Percentiles rank a stretch among this genome's conserved stretches.
Evolutionary conservation across 2,329 filamentous ascomycete species (phyloP).

Genomic region (Colletotrichum tamarilloi): DNA sequence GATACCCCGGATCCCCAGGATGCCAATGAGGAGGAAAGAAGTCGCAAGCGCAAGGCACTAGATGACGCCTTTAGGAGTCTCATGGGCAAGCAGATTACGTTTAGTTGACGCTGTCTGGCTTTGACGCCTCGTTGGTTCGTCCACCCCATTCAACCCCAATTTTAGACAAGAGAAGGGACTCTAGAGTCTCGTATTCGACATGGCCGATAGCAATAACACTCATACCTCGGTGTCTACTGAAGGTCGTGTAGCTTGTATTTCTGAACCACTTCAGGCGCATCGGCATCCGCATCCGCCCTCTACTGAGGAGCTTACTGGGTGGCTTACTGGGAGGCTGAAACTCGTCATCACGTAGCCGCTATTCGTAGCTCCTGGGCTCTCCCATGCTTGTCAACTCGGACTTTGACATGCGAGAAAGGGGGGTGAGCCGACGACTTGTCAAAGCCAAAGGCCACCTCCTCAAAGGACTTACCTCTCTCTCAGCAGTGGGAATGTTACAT

Average conservation of each 20-base stretch:
- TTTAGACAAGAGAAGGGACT: background rate
- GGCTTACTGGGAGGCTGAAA: background rate
- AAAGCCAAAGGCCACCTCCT: background rate
- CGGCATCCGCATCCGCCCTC: background rate
- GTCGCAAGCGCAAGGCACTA: constrained; percentile 79
- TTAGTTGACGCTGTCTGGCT: constrained; percentile 44
- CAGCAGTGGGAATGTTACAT: background rate
- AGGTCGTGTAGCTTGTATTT: background rate
- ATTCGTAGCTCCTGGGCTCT: background rate
- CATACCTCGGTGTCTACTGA: no score
- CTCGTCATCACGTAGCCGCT: background rate
- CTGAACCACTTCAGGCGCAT: background rate
- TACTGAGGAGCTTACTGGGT: background rate
- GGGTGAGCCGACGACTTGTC: background rate
- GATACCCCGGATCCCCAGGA: constrained; percentile 53
- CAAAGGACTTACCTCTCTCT: background rate
- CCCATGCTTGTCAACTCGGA: background rate
- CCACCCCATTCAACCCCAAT: background rate
- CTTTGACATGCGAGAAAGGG: background rate
- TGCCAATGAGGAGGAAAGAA: constrained; percentile 57
- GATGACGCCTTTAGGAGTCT: constrained; percentile 84
- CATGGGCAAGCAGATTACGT: constrained; percentile 78
- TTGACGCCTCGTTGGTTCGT: background rate
- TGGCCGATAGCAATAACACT: background rate
- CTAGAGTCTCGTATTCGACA: background rate